A percentile compares a stretch with the other conserved stretches of the same genome.
phyloP scores from a whole-genome alignment of 495 filamentous ascomycete genomes.

The Pseudoneurospora amorphoporcata region DNA sequence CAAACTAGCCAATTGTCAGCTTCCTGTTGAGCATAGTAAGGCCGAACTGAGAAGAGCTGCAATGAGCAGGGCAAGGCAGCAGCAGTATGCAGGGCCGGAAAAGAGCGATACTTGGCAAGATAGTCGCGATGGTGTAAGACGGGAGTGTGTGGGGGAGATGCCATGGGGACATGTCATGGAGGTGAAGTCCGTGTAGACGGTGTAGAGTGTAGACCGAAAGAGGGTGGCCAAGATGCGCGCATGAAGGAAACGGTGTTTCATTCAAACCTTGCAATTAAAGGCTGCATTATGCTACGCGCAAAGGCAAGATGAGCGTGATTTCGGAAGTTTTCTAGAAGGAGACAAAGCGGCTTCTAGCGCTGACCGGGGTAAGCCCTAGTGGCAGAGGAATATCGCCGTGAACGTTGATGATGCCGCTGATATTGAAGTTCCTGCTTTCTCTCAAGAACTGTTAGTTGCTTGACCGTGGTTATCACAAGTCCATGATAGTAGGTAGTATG shows the following conservation, averaged over 20 bases:
- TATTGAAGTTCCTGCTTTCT: not conserved
- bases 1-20: not conserved
- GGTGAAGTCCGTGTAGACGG: conserved; percentile 12
- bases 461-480: not conserved
- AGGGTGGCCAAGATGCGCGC: conserved; percentile 21
- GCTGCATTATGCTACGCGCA: conserved; percentile 33
- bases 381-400: not conserved
- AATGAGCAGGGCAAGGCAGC: conserved; percentile 2
- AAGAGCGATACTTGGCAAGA: conserved; percentile 15
- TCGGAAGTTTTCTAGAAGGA: conserved; percentile 34
- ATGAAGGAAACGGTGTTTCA: conserved; percentile 41
- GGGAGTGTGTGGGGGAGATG: conserved; percentile 3
- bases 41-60: not conserved
- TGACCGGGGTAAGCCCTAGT: not conserved
- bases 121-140: not conserved
- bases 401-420: not conserved
- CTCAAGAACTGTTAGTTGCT: not conserved
- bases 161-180: conserved; percentile 8
- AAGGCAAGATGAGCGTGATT: conserved; percentile 28
- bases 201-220: conserved; percentile 20
- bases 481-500: not conserved
- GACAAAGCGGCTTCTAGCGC: conserved; percentile 30
- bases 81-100: not conserved
- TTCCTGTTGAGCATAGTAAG: not conserved
- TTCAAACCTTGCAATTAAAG: conserved; percentile 41